Percentiles rank a stretch among this genome's conserved stretches.
Evolutionary conservation across 1,139 yeast species (phyloP).

Genomic region (Hyphopichia pseudoburtonii): DNA sequence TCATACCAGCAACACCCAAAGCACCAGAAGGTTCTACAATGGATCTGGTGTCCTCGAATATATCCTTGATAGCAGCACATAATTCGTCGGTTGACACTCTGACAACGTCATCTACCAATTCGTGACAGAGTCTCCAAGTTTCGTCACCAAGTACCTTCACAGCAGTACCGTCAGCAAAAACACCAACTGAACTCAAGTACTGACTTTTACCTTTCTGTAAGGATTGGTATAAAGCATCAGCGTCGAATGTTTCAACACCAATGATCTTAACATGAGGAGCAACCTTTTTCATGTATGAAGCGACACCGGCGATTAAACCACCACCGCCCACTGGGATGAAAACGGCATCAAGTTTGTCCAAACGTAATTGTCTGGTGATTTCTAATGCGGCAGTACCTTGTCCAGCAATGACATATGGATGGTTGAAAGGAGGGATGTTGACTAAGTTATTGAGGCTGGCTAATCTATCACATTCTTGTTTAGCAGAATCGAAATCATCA

Average conservation of each 20-base stretch:
- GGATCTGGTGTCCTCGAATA: conserved; percentile 92
- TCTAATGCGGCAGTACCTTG: conserved; percentile 98
- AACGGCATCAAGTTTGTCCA: conserved; percentile 77
- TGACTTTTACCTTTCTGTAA: conserved; percentile 55
- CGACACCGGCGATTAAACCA: conserved; percentile 90
- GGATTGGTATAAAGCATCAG: conserved; percentile 86
- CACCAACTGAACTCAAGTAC: conserved; percentile 71
- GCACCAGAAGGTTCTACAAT: conserved; percentile 98
- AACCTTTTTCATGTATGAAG: conserved; percentile 83
- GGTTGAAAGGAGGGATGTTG: conserved; percentile 95
- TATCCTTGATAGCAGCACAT: conserved; percentile 96
- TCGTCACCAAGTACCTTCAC: conserved; percentile 89
- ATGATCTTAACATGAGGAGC: conserved; percentile 97
- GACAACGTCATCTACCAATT: conserved; percentile 85
- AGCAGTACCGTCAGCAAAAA: conserved; percentile 99
- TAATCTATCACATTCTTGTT: conserved; percentile 78
- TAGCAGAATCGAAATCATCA: conserved; percentile 91
- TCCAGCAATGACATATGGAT: conserved; percentile 98
- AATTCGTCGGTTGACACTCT: conserved; percentile 90
- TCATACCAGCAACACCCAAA: conserved; percentile 90
- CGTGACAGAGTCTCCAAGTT: conserved; percentile 77
- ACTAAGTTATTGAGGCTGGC: conserved; percentile 70
- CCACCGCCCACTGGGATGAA: conserved; percentile 98
- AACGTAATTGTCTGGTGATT: conserved; percentile 78
- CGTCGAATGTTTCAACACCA: conserved; percentile 95